Evolutionary conservation across 495 filamentous ascomycete species (phyloP), one percentile per base, ranked within the genome.

Genomic region (Patellaria atrata): DNA sequence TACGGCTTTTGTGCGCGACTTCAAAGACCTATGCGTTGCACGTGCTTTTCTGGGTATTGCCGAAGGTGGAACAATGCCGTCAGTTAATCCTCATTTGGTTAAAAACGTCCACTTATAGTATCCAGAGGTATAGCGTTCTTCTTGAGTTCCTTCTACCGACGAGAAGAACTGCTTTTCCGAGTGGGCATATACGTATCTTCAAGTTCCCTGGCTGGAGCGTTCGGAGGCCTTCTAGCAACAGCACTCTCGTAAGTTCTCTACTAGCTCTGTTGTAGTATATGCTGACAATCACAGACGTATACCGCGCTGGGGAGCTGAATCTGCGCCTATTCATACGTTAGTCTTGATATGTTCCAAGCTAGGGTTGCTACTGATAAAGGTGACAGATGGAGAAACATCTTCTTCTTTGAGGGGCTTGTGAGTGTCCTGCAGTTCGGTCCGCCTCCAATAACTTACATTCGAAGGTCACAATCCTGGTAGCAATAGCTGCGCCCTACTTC

Each of bases 201-300:
- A 13, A 38, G 37, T 11, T 44, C 40, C 2, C 55, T 93, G 17
- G 83, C 84, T 5, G 83, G 83, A 15, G 84, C 84, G 4, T 93
- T 93, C 43, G 84, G 84, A 24, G 83, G 84, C 8, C 60, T 92
- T 11, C 59, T 93, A 6, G 84, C 85, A 2, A 75, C 70, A 8
- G 85, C 13, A 32, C 48, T 31, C 24, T 35, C 15, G 3, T 19
- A 15, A 21, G 12, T 3, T 9, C 14, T n/a, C 3, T 7, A 11
- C n/a, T n/a, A n/a, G n/a, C n/a, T n/a, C n/a, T n/a, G n/a, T n/a
- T n/a, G n/a, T n/a, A n/a, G 10, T 25, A 22, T 22, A 18, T 16
- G 16, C 18, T 8, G 18, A 3, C 22, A 47, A 39, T 2, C 44
- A 42, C 24, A 26, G 33, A 1, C 28, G 23, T 1, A 45, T 49